Percentiles rank a stretch among this genome's conserved stretches.
These are phyloP conservation scores for Colletotrichum kahawae DNA, from an alignment of 2,329 filamentous ascomycete species.

Conservation along the genomic window DNA sequence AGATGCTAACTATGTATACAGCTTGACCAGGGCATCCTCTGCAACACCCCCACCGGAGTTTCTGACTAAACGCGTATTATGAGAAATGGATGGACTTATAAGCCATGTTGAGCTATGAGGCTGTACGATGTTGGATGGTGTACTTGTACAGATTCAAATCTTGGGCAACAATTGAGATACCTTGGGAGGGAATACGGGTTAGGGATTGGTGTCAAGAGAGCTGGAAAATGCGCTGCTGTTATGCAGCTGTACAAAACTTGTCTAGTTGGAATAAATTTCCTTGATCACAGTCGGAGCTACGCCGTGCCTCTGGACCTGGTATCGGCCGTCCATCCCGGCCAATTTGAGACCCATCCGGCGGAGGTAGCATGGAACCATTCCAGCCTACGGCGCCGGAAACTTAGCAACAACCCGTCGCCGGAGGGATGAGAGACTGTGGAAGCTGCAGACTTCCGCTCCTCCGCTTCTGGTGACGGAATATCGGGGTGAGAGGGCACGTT, in stretches of 20 bases:
- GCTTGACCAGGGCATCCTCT: constrained; percentile 39
- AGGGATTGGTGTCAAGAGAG: neutral
- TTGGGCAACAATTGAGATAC: neutral
- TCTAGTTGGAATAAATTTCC: neutral
- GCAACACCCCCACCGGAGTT: constrained; percentile 37
- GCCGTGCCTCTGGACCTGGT: neutral
- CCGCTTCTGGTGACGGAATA: neutral
- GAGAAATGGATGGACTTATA: neutral
- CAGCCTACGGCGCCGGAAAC: neutral
- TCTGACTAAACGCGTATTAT: constrained; percentile 22
- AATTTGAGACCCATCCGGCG: neutral
- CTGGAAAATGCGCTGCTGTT: neutral
- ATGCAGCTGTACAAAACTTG: neutral
- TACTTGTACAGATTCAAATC: neutral
- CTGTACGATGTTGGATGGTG: neutral
- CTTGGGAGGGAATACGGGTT: neutral
- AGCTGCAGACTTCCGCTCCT: neutral
- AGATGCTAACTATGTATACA: neutral
- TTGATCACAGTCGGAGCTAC: neutral
- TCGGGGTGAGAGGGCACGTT: neutral
- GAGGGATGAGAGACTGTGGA: neutral
- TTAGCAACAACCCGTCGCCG: neutral
- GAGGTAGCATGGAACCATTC: neutral
- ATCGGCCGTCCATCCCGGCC: neutral
- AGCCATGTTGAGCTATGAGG: neutral